A percentile compares a stretch with the other conserved stretches of the same genome.
Evolutionary conservation across 176 grass and related monocot genomes (phyloP).

Genomic region (Aegilops tauschii): DNA sequence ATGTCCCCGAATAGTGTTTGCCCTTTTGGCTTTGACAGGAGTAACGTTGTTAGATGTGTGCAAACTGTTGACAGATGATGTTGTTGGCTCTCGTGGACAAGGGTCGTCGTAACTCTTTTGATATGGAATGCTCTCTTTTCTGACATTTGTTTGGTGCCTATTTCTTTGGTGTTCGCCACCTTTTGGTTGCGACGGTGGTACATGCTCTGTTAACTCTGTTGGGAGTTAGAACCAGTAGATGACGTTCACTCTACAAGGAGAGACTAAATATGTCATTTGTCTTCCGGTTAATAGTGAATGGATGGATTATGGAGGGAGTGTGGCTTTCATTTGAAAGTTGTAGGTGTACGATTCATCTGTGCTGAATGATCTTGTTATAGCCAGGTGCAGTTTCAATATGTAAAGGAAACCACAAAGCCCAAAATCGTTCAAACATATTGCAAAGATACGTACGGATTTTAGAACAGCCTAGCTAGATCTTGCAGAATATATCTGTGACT

Average conservation of each 20-base stretch:
- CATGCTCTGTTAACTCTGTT: not conserved
- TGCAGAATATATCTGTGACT: too few species aligned
- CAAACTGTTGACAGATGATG: conserved; percentile 46
- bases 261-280: too few species aligned
- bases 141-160: not conserved
- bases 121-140: not conserved
- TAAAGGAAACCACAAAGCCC: not conserved
- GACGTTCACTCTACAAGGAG: not conserved
- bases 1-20: not conserved
- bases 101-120: too few species aligned
- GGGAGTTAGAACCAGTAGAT: not conserved
- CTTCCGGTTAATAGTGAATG: too few species aligned
- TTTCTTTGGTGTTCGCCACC: not conserved
- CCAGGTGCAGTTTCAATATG: too few species aligned
- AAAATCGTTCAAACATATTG: not conserved
- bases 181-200: too few species aligned
- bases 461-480: too few species aligned
- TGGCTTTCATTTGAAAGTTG: not conserved
- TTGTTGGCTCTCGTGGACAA: too few species aligned
- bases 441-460: not conserved
- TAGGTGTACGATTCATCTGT: not conserved
- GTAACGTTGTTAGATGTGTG: conserved; percentile 91
- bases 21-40: conserved; percentile 47
- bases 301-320: not conserved
- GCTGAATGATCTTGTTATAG: too few species aligned